Base-by-base conservation (phyloP, 768 basidiomycete genomes). In the Boletus vinaceobasis region DNA sequence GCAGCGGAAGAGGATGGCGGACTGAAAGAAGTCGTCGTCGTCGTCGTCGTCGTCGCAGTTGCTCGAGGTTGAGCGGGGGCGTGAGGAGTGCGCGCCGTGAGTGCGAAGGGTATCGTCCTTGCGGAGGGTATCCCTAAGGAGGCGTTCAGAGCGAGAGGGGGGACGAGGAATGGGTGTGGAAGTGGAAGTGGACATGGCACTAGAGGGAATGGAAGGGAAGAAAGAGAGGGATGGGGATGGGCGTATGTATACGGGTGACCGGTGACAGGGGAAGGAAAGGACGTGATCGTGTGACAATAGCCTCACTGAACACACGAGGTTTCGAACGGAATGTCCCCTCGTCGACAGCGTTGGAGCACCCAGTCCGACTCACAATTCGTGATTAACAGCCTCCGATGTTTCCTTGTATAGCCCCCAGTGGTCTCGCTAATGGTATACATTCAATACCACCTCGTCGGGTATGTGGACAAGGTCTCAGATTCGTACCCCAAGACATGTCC, bases 111-210 rank as follows among this genome's bases (percentile, higher is more conserved):
- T 72, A 64, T 59, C 74, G 68, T 72, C 79, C 60, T 75, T 83
- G 44, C 79, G 74, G 50, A 85, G 76, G 10, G 84, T 77, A 57
- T 84, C 77, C 48, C 83, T 74, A 46, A 85, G 74, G 43, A 85
- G 76, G 10, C 76, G 74, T 61, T 84, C 79, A 5, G 81, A 82
- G 52, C 81, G 75, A 35, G 79, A 79, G 0, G 80, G 71, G 0
- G 81, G 75, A 46, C 77, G 74, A 2, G 66, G 46, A 44, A 59
- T 54, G 47, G 47, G 27, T 3, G 53, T 33, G 5, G 62, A 21
- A 0, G 53, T 33, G 5, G 62, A 21, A 0, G 62, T 33, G 57
- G 64, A 53, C 52, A 56, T 50, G 60, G 32, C 33, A 59, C 50
- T 48, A 48, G 44, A 48, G 64, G 43, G 58, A 19, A 21, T 38